These are phyloP conservation scores for Salix exigua DNA, from an alignment of 345 rosid species.

Conservation along the genomic window DNA sequence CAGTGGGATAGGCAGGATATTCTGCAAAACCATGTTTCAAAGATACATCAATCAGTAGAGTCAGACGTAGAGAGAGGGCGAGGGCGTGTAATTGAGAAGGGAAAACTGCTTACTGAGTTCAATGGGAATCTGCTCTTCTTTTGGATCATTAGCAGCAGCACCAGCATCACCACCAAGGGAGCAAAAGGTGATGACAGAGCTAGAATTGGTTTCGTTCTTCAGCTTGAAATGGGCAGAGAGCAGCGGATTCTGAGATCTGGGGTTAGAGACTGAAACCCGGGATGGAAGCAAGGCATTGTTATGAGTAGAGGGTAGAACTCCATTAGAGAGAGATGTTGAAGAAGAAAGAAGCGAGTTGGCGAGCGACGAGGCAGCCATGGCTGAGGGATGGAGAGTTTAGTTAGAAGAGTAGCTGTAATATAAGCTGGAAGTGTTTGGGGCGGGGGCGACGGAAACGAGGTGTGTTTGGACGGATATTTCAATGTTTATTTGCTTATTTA, in stretches of 20 bases:
- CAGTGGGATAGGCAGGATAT: constrained; percentile 66
- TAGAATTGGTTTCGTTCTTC: neutral
- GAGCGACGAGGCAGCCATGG: constrained; percentile 7
- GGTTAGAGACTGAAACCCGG: constrained; percentile 12
- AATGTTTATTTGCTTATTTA: neutral
- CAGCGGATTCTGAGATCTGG: neutral
- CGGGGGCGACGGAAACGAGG: neutral
- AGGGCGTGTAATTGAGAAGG: neutral
- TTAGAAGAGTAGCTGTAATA: neutral
- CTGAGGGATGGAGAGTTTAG: neutral
- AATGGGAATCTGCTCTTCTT: constrained; percentile 34
- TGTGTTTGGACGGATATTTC: neutral
- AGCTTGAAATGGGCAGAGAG: constrained; percentile 6
- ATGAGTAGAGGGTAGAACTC: neutral
- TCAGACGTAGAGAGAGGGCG: neutral
- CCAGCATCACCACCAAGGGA: constrained; percentile 26
- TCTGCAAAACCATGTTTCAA: constrained; percentile 25
- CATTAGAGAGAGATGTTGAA: neutral
- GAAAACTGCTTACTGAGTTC: constrained; percentile 36
- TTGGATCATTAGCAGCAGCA: constrained; percentile 28
- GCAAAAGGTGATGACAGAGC: constrained; percentile 26
- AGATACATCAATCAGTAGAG: neutral
- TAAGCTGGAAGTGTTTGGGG: neutral
- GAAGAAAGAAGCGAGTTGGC: constrained; percentile 21
- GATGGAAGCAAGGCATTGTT: constrained; percentile 8